Evolutionary conservation across 495 filamentous ascomycete species (phyloP).

Genomic region (Cenococcum geophilum): DNA sequence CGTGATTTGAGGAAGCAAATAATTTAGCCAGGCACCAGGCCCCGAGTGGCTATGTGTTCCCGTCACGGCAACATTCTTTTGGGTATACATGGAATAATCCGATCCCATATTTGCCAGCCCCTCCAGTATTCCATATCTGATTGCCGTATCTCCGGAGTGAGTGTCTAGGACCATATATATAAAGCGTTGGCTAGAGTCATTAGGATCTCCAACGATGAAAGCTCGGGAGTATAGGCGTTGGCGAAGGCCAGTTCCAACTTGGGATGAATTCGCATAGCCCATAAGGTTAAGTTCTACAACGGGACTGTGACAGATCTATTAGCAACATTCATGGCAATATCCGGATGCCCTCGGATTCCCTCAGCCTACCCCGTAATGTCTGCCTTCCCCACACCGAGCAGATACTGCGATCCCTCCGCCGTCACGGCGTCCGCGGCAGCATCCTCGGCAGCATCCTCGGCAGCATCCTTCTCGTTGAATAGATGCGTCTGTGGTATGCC

Average conservation of each 20-base stretch:
- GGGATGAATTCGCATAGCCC: constrained; percentile 85
- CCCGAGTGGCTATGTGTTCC: constrained; percentile 94
- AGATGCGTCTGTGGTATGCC: constrained; percentile 22
- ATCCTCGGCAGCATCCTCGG: constrained; percentile 13
- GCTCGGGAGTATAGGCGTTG: constrained; percentile 86
- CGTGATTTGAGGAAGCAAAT: constrained; percentile 89
- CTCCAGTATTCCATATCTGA: constrained; percentile 77
- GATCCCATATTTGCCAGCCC: constrained; percentile 60
- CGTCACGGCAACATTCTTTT: constrained; percentile 82
- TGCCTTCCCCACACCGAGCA: constrained; percentile 87
- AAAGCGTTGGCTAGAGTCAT: constrained; percentile 64
- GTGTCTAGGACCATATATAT: constrained; percentile 87
- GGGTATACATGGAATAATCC: constrained; percentile 67
- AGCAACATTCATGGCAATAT: neutral
- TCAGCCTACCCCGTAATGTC: constrained; percentile 80
- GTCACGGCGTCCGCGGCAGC: constrained; percentile 4
- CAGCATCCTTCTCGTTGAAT: constrained; percentile 18
- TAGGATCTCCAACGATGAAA: constrained; percentile 74
- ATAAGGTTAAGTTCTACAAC: constrained; percentile 90
- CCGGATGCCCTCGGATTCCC: constrained; percentile 7
- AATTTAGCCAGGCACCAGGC: constrained; percentile 92
- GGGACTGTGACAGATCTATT: constrained; percentile 45
- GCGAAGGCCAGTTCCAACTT: constrained; percentile 79
- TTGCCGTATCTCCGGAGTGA: constrained; percentile 83
- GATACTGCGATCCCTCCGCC: constrained; percentile 51